Conservation (phyloP, 768 basidiomycete genomes). For the Mycena amicta region DNA sequence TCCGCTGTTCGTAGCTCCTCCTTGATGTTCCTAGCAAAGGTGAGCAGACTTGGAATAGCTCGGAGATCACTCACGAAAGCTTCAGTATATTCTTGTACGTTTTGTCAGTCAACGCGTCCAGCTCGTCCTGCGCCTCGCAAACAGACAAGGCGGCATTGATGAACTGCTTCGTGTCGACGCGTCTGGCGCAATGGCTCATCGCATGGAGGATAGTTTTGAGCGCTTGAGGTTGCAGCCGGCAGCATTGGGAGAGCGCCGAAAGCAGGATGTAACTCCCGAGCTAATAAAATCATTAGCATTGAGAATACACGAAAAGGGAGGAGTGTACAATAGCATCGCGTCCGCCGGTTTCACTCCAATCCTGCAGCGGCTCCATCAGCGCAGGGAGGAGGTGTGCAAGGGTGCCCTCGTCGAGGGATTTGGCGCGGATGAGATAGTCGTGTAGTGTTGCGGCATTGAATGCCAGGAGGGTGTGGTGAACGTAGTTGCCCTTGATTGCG, state of each 20-base stretch:
- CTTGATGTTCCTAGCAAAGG: constrained; percentile 49
- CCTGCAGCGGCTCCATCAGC: constrained; percentile 58
- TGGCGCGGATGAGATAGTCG: constrained; percentile 69
- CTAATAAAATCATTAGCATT: constrained; percentile 35
- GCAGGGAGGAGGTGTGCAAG: constrained; percentile 68
- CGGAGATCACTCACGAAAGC: constrained; percentile 58
- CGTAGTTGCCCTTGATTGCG: constrained; percentile 49
- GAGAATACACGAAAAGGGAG: too few species aligned
- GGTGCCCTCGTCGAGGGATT: constrained; percentile 64
- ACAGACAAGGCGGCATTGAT: constrained; percentile 68
- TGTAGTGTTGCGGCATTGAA: constrained; percentile 83
- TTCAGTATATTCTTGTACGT: constrained; percentile 43
- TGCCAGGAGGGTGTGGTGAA: constrained; percentile 74
- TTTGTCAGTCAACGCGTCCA: constrained; percentile 49
- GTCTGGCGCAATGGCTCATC: constrained; percentile 53
- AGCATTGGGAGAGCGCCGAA: constrained; percentile 68
- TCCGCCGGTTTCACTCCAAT: constrained; percentile 31
- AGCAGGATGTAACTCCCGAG: constrained; percentile 77
- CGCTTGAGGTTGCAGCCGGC: constrained; percentile 57
- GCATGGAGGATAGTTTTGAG: constrained; percentile 58
- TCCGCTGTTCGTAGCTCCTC: constrained; percentile 48
- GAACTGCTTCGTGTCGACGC: constrained; percentile 58
- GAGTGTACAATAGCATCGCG: constrained; percentile 60
- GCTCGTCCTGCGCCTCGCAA: constrained; percentile 60
- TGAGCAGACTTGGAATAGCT: too few species aligned